Conservation (phyloP, 768 basidiomycete genomes). For the Hypholoma sublateritium region DNA sequence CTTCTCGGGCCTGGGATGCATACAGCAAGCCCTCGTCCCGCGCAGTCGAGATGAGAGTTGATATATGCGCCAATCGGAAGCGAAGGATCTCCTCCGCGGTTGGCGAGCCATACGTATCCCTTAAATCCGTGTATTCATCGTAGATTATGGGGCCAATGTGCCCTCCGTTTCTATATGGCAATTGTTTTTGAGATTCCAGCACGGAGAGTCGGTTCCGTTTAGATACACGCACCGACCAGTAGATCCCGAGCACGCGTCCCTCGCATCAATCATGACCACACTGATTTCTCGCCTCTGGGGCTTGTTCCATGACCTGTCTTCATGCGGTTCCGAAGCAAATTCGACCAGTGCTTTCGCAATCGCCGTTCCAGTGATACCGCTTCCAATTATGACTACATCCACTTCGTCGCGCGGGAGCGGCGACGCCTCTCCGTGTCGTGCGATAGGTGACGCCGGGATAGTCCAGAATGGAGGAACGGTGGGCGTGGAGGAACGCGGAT, state of each 20-base stretch:
- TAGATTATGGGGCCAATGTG: conserved; percentile 64
- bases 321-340: conserved; percentile 9
- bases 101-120: conserved; percentile 42
- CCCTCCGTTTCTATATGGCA: conserved; percentile 58
- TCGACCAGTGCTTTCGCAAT: conserved; percentile 53
- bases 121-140: conserved; percentile 53
- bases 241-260: conserved; percentile 41
- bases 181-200: background rate
- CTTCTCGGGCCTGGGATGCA: conserved; percentile 55
- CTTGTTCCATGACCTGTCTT: background rate
- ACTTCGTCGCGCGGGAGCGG: conserved; percentile 40
- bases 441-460: conserved; percentile 46
- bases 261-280: conserved; percentile 78
- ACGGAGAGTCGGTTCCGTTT: background rate
- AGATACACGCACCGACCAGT: conserved; percentile 4
- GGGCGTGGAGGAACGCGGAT: background rate
- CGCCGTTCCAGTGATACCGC: conserved; percentile 69
- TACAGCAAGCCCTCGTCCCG: conserved; percentile 52
- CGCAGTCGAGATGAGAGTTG: conserved; percentile 46
- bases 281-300: conserved; percentile 16
- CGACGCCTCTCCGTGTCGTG: conserved; percentile 25
- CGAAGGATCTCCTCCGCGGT: conserved; percentile 53
- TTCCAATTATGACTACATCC: conserved; percentile 72
- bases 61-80: conserved; percentile 61
- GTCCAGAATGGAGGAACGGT: conserved; percentile 55